Evolutionary conservation across 2,329 filamentous ascomycete genomes (phyloP).

Genomic region (Mariannaea sp.): DNA sequence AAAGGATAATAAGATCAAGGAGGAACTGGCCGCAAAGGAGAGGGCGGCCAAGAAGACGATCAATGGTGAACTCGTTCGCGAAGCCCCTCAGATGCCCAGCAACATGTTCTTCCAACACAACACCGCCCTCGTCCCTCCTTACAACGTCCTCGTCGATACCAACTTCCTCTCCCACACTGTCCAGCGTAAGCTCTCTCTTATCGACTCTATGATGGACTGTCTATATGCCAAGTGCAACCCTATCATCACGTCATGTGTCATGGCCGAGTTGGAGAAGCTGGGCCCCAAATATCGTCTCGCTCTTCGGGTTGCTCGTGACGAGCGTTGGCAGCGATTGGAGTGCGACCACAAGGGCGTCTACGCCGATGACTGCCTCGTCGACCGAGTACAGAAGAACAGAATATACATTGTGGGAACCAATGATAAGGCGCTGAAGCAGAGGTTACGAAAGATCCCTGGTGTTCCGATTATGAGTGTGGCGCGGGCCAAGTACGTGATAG

Average conservation of each 20-base stretch:
- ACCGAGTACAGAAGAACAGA: constrained; percentile 73
- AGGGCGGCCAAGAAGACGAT: constrained; percentile 62
- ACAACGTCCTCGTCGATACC: constrained; percentile 70
- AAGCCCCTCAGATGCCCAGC: constrained; percentile 81
- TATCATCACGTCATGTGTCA: constrained; percentile 77
- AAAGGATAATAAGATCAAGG: constrained; percentile 78
- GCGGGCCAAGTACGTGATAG: constrained; percentile 91
- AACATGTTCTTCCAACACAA: constrained; percentile 91
- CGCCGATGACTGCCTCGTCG: constrained; percentile 82
- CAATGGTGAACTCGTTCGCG: constrained; percentile 68
- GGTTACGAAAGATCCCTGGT: constrained; percentile 73
- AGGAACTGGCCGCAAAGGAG: constrained; percentile 61
- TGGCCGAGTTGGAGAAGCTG: constrained; percentile 87
- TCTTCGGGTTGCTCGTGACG: constrained; percentile 83
- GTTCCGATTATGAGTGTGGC: constrained; percentile 81
- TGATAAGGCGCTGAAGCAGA: constrained; percentile 79
- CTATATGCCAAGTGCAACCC: constrained; percentile 90
- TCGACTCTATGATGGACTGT: constrained; percentile 91
- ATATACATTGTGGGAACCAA: constrained; percentile 81
- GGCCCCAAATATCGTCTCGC: constrained; percentile 89
- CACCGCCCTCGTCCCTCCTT: constrained; percentile 81
- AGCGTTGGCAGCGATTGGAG: constrained; percentile 81
- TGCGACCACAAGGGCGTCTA: constrained; percentile 89
- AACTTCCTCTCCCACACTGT: constrained; percentile 93
- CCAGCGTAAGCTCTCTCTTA: constrained; percentile 84